Percentiles rank a stretch among this genome's conserved stretches.
Conservation (phyloP, 352 stramenopile species). For the Globisporangium paroecandrum region DNA sequence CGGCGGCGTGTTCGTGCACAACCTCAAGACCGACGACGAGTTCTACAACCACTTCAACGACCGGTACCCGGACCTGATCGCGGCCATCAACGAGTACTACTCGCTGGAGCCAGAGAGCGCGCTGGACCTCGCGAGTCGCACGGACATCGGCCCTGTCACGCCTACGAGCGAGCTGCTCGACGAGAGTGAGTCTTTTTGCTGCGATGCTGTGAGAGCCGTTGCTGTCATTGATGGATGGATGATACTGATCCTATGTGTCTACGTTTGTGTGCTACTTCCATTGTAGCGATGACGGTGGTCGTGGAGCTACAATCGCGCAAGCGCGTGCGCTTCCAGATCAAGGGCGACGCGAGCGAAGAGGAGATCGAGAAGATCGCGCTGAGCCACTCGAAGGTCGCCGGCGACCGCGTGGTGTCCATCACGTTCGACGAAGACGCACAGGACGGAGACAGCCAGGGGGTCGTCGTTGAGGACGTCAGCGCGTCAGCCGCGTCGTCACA, state of each 20-base stretch:
- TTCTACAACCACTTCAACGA: slow-evolving; percentile 85
- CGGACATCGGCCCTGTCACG: slow-evolving; percentile 69
- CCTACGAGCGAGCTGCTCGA: slow-evolving; percentile 47
- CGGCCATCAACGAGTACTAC: slow-evolving; percentile 60
- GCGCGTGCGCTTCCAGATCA: slow-evolving; percentile 52
- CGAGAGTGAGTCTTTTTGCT: slow-evolving; percentile 47
- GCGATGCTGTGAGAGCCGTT: not conserved
- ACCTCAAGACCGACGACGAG: slow-evolving; percentile 74
- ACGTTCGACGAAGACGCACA: slow-evolving; percentile 56
- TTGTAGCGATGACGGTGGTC: slow-evolving; percentile 53
- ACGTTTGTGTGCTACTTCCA: not conserved
- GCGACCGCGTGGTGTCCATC: slow-evolving; percentile 59
- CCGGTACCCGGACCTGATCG: slow-evolving; percentile 75
- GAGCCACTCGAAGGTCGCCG: slow-evolving; percentile 28
- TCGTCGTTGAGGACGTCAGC: slow-evolving; percentile 20
- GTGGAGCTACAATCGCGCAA: slow-evolving; percentile 55
- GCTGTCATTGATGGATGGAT: not conserved
- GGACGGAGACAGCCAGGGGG: slow-evolving; percentile 12
- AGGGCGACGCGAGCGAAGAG: slow-evolving; percentile 49
- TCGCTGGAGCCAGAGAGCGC: slow-evolving; percentile 44
- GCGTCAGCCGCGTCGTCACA: slow-evolving; percentile 21
- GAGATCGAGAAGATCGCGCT: slow-evolving; percentile 65
- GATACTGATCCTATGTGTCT: slow-evolving; percentile 1
- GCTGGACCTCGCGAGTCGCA: slow-evolving; percentile 42
- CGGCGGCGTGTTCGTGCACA: slow-evolving; percentile 76